A percentile compares a stretch with the other conserved stretches of the same genome.
Conservation (phyloP, 371 early-diverging fungal genomes). For the Apophysomyces elegans region DNA sequence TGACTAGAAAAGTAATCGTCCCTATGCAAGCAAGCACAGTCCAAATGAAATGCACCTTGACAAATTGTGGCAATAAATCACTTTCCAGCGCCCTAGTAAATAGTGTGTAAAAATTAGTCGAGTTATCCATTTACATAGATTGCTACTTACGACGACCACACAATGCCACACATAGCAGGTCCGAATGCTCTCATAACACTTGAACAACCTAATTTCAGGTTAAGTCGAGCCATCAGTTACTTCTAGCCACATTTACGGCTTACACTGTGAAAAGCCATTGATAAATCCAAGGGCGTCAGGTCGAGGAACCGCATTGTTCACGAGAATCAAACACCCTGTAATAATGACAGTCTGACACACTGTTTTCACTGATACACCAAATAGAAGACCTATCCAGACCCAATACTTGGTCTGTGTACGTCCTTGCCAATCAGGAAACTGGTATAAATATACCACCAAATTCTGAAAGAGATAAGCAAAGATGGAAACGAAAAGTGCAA, state of each 20-base stretch:
- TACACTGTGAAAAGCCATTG: slow-evolving; percentile 52
- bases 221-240: not conserved
- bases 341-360: slow-evolving; percentile 41
- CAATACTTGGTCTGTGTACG: slow-evolving; percentile 38
- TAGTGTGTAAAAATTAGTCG: not conserved
- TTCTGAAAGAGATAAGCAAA: slow-evolving; percentile 50
- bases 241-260: slow-evolving; percentile 3
- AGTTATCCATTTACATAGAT: no score
- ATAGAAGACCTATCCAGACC: slow-evolving; percentile 51
- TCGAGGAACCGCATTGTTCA: slow-evolving; percentile 41
- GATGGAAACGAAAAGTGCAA: slow-evolving; percentile 42
- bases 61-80: slow-evolving; percentile 26
- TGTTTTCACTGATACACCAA: slow-evolving; percentile 35
- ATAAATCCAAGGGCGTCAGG: slow-evolving; percentile 39
- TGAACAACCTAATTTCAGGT: slow-evolving; percentile 35
- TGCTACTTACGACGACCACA: slow-evolving; percentile 32
- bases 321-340: slow-evolving; percentile 38
- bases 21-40: slow-evolving; percentile 27
- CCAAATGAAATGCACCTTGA: slow-evolving; percentile 38
- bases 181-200: slow-evolving; percentile 48
- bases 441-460: slow-evolving; percentile 35
- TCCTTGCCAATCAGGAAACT: slow-evolving; percentile 34
- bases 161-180: slow-evolving; percentile 47
- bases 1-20: slow-evolving; percentile 26
- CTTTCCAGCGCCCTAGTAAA: slow-evolving; percentile 31